Conservation (phyloP, 345 rosid species). For the Lepidium aucheri region DNA sequence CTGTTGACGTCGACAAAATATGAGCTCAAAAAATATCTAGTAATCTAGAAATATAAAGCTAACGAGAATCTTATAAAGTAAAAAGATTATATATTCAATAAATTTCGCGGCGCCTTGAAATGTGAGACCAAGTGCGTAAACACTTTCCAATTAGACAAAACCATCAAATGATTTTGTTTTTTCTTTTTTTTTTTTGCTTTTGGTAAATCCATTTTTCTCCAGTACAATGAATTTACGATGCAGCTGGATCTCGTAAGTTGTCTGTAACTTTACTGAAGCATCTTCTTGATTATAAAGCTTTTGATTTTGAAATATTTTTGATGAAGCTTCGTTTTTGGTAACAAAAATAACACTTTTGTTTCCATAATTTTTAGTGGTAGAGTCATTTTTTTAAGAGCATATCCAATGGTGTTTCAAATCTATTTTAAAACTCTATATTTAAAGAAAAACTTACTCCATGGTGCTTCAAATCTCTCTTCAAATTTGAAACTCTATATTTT, state of each 20-base stretch:
- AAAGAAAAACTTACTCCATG: too few relatives aligned
- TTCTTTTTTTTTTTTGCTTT: too few relatives aligned
- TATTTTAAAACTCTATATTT: too few relatives aligned
- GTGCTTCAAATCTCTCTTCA: too few relatives aligned
- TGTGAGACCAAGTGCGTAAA: neutral
- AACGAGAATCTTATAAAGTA: slow-evolving; percentile 9
- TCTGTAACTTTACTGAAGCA: slow-evolving; percentile 7
- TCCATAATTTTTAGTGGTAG: too few relatives aligned
- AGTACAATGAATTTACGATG: slow-evolving; percentile 8
- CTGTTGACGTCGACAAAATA: neutral
- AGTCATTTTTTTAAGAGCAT: too few relatives aligned
- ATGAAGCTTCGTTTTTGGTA: neutral
- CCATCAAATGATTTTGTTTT: neutral
- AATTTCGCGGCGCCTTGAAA: slow-evolving; percentile 20
- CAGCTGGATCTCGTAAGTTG: neutral
- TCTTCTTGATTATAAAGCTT: neutral
- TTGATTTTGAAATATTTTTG: neutral
- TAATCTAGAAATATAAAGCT: neutral
- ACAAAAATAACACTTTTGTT: neutral
- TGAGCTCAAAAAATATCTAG: neutral
- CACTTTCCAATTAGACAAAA: slow-evolving; percentile 9
- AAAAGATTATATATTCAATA: neutral
- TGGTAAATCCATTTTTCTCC: neutral
- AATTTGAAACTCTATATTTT: too few relatives aligned
- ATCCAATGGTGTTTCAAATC: too few relatives aligned